Base-by-base conservation (phyloP, 257 asterid species). In the Solanum tacnaense region DNA sequence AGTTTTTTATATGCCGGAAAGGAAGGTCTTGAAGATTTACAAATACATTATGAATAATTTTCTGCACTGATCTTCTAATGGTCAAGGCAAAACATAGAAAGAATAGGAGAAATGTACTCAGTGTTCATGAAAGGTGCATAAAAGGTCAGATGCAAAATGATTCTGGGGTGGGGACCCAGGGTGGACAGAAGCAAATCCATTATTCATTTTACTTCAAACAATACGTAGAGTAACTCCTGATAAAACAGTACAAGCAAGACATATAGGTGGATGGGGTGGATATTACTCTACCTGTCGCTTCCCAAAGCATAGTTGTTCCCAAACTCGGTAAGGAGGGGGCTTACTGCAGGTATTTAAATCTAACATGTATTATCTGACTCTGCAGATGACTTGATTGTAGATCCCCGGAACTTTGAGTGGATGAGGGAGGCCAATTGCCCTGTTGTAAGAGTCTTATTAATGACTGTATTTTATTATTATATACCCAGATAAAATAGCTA, bases 381-480 rank as follows among this genome's bases (percentile, higher is more conserved):
- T 90, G 90, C 94, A 97, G 99, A 93, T 94, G 99, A 96, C 93
- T 90, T 96, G 93, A 94, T 97, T 83, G 98, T 97, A 88, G 99
- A 96, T 94, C 99, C 99, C 7, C 98, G 99, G 89, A 97, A 95
- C 92, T 93, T 97, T 12, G 99, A 97, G 93, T 95, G 99, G 99
- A 91, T 97, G 92, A 94, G 98, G 92, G 98, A 96, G 88, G 96
- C 98, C 75, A 92, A 96, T 39, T 93, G 99, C 88, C 99, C 99
- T 58, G 98, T 97, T 85, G 99, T 97, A 95, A 90, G 94, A 86
- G 84, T 82, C 49, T 87, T 88, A 21, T 73, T 44, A 15, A 1
- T 49, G 7, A 86, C 16, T 84, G 9, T 34, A n/a, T 18, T 78
- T 46, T 86, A 21, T 31, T 35, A n/a, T 81, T 36, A 9, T 0